Percentiles rank a stretch among this genome's conserved stretches.
Conservation (phyloP, 768 basidiomycete genomes). For the Pisolithus tinctorius region DNA sequence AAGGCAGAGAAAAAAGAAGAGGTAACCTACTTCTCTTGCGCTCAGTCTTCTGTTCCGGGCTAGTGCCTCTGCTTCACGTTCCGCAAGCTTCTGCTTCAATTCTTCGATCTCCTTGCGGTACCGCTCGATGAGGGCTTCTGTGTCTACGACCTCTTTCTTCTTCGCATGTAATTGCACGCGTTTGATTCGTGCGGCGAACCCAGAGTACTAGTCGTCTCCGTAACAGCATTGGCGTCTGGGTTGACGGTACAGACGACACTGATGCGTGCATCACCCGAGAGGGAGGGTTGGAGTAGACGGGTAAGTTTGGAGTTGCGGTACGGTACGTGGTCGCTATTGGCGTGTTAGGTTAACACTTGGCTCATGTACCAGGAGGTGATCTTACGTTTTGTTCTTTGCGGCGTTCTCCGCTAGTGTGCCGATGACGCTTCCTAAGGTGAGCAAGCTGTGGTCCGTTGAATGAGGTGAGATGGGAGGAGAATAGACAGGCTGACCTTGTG, state of each 20-base stretch:
- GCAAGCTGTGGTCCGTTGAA: constrained; percentile 46
- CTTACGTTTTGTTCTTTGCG: constrained; percentile 60
- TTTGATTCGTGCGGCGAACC: constrained; percentile 91
- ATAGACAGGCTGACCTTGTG: constrained; percentile 46
- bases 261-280: constrained; percentile 92
- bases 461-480: not conserved
- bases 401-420: constrained; percentile 87
- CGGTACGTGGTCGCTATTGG: constrained; percentile 73
- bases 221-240: constrained; percentile 69
- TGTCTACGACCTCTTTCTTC: constrained; percentile 92
- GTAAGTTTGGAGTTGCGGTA: no score
- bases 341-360: not conserved
- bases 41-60: constrained; percentile 34
- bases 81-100: constrained; percentile 65
- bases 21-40: constrained; percentile 36
- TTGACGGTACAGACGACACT: constrained; percentile 96
- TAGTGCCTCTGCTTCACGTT: constrained; percentile 60
- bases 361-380: not conserved
- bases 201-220: constrained; percentile 84
- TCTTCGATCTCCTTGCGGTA: constrained; percentile 94
- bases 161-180: constrained; percentile 80
- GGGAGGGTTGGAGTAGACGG: constrained; percentile 87
- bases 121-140: constrained; percentile 87
- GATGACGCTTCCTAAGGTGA: constrained; percentile 91
- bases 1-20: not conserved